Evolutionary conservation across 78 protist species (phyloP).

Genomic region (Bigelowiella natans): DNA sequence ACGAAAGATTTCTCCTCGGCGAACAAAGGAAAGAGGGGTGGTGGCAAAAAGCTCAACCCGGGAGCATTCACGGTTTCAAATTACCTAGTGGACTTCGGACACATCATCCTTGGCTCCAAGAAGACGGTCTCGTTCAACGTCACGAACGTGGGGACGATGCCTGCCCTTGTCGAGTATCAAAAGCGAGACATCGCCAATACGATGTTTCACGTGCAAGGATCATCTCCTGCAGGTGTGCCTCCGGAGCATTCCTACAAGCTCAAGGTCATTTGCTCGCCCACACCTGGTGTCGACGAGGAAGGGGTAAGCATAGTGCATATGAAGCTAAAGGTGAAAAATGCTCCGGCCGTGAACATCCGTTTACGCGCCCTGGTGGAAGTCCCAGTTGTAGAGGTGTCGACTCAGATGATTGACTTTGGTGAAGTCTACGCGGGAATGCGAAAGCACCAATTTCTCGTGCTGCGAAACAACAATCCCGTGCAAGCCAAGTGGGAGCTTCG

Average conservation of each 20-base stretch:
- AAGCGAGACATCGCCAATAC: not conserved
- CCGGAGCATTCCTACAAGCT: not conserved
- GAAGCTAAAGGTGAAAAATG: conserved; percentile 6
- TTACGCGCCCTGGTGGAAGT: conserved; percentile 35
- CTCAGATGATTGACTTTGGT: conserved; percentile 30
- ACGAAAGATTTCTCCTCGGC: no score
- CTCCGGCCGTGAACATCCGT: conserved; percentile 24
- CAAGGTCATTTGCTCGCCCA: not conserved
- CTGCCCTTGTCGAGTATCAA: not conserved
- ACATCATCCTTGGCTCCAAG: conserved; percentile 20
- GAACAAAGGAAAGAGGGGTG: no score
- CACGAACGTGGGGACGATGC: conserved; percentile 30
- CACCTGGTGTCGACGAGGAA: not conserved
- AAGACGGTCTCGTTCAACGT: conserved; percentile 17
- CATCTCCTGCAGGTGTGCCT: not conserved
- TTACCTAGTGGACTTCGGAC: conserved; percentile 55
- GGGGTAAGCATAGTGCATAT: conserved; percentile 7
- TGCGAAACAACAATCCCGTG: not conserved
- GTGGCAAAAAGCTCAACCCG: no score
- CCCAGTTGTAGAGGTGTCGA: conserved; percentile 32
- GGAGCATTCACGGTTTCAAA: not conserved
- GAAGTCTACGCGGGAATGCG: not conserved
- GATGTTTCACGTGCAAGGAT: not conserved
- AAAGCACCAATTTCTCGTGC: not conserved
- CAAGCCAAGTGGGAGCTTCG: not conserved